Evolutionary conservation across 2,329 filamentous ascomycete genomes (phyloP), one percentile per base, ranked within the genome.

Genomic region (Pseudogymnoascus sp.): DNA sequence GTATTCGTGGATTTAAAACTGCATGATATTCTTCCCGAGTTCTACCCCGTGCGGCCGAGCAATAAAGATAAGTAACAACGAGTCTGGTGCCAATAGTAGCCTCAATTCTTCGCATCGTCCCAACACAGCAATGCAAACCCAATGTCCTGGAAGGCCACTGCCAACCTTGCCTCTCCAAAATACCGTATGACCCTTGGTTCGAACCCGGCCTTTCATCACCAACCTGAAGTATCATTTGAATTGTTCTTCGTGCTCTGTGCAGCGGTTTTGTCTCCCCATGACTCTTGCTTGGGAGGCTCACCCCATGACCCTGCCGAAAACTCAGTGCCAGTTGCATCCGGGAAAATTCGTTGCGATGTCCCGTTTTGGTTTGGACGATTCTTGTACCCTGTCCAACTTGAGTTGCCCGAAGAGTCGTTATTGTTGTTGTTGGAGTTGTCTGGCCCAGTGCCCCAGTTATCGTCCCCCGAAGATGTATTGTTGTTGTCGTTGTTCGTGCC

Each of bases 281-380:
- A 56, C 29, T 56, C 50, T 33, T 56, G 50, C 11, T 56, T 56
- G 10, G 29, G 10, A 33, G 50, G 50, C 7, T 60, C 65, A 9
- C 53, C 65, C 66, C 66, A 67, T n/a, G 63, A 65, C 31, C 66
- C 66, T 37, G 60, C 64, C 2, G 62, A 63, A 23, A 67, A 38
- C 15, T 42, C 59, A 15, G 59, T 66, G 15, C 60, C 61, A 38
- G 60, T 64, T 21, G 59, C 65, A 61, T 50, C 60, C 9, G 50
- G 50, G 17, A 56, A 56, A 11, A 56, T 33, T 2, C 50, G 50
- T 35, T 56, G 50, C 17, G 50, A 56, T 9, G 50, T 33, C 15
- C 50, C 50, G 50, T 56, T 53, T 53, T 53, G 46, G 17, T 53
- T 56, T 56, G 50, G 50, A n/a, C 50, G 50, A 19, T 56, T 19